Base-by-base conservation (phyloP, 371 early-diverging fungal genomes). In the Entomophthora muscae region DNA sequence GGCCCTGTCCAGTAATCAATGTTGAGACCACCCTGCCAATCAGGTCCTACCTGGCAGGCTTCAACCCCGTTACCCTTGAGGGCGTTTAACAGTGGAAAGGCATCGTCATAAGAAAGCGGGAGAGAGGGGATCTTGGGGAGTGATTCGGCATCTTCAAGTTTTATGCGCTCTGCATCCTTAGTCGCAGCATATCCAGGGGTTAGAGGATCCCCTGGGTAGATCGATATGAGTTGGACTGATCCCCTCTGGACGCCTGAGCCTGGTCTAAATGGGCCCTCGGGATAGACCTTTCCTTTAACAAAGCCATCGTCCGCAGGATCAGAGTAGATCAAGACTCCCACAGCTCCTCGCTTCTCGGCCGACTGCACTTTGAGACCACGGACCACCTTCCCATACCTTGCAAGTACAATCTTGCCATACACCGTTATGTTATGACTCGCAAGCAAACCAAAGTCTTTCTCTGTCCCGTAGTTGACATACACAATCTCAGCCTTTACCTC, bases 21-120 rank as follows among this genome's bases (percentile, higher is more conserved):
- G 7, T 57, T 31, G 17, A 57, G 22, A 28, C 57, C 57, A 13
- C 57, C 57, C 31, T 57, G 30, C 57, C 57, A 57, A 57, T 57
- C 57, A 10, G 57, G 57, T 13, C 57, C 57, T 1, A 57, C 21
- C 29, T 57, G 27, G 24, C 10, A 13, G 26, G 57, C 57, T 10
- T 31, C 30, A 29, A 29, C 31, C 29, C 57, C 57, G 12, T 57
- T 31, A 26, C 57, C 57, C 27, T 27, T 12, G 5, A 57, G 22
- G 22, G 57, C 57, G 22, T 22, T 27, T 3, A 57, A 28, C 22
- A 57, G 22, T 27, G 57, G 57, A 13, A 22, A 12, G 5, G 57
- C 57, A 26, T 57, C 57, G 13, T 29, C 57, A 26, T 57, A 57
- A 26, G 22, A 22, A 10, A 57, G 27, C 3, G 57, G 57, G 13